Percentiles rank a stretch among this genome's conserved stretches.
Evolutionary conservation across 169 alveolate species (phyloP).

Genomic region (Eimeria maxima): DNA sequence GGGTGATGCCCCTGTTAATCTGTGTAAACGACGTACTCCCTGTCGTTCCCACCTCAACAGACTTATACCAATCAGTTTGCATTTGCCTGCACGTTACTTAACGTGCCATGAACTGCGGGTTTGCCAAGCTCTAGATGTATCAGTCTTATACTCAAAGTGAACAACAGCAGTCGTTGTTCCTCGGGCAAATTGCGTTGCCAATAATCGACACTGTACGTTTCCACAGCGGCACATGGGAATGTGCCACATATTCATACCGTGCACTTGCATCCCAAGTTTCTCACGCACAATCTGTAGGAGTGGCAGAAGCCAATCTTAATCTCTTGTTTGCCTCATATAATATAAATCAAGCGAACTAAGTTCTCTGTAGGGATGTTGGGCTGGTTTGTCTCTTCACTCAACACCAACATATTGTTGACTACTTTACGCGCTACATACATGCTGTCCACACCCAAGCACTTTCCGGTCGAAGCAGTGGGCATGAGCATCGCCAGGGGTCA

Average conservation of each 20-base stretch:
- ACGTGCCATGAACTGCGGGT: neutral
- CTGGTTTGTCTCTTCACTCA: neutral
- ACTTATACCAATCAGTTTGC: neutral
- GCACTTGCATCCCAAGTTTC: neutral
- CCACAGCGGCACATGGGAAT: neutral
- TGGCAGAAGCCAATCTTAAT: neutral
- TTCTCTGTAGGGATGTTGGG: neutral
- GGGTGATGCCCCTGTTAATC: neutral
- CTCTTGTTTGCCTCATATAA: neutral
- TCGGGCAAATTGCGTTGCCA: neutral
- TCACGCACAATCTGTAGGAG: neutral
- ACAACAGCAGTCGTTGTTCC: neutral
- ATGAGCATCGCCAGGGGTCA: neutral
- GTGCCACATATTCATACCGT: neutral
- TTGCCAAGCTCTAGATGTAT: neutral
- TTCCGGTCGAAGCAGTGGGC: neutral
- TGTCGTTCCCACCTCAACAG: neutral
- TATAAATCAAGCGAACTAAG: neutral
- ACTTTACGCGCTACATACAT: neutral
- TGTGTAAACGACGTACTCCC: neutral
- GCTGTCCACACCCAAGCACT: neutral
- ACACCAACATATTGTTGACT: neutral
- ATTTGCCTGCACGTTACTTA: too few species aligned
- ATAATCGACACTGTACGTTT: neutral
- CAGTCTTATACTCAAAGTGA: too few species aligned